Conservation (phyloP, 2,329 filamentous ascomycete genomes). For the Alternaria gansuensis region DNA sequence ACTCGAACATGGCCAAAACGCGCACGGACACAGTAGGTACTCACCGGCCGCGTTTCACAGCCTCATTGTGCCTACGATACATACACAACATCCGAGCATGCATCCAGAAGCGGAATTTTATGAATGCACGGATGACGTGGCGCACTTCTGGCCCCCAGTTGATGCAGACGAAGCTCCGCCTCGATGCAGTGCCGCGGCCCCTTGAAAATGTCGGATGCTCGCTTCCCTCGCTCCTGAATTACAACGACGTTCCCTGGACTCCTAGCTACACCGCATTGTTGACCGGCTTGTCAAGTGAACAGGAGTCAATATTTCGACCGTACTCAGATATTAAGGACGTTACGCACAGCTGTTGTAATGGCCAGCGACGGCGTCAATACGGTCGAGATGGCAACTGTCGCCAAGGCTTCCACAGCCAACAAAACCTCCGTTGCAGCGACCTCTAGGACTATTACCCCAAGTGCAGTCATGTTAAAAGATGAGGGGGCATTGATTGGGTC, state of each 20-base stretch:
- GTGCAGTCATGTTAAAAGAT: slow-evolving; percentile 3
- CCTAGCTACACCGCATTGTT: not conserved
- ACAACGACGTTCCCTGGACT: not conserved
- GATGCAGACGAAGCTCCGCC: slow-evolving; percentile 30
- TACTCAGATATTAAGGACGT: too few relatives aligned
- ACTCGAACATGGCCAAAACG: too few relatives aligned
- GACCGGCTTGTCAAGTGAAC: not conserved
- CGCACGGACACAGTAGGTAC: too few relatives aligned
- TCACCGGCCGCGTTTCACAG: slow-evolving; percentile 17
- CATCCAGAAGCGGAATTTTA: slow-evolving; percentile 12
- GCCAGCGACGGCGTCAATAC: slow-evolving; percentile 2
- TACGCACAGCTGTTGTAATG: slow-evolving; percentile 14
- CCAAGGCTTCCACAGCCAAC: slow-evolving; percentile 4
- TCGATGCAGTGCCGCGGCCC: slow-evolving; percentile 33
- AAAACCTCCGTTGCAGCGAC: slow-evolving; percentile 8
- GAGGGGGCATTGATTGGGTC: slow-evolving; percentile 26
- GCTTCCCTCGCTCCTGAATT: slow-evolving; percentile 15
- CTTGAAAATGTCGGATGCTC: slow-evolving; percentile 28
- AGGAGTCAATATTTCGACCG: not conserved
- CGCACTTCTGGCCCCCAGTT: slow-evolving; percentile 29
- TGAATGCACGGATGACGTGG: slow-evolving; percentile 34
- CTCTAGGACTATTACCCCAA: slow-evolving; percentile 12
- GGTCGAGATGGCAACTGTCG: slow-evolving; percentile 13
- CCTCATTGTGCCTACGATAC: slow-evolving; percentile 23
- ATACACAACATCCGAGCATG: slow-evolving; percentile 18